These are phyloP conservation scores for Cyberlindnera bimundalis DNA, from an alignment of 805 yeast genomes.

Conservation along the genomic window DNA sequence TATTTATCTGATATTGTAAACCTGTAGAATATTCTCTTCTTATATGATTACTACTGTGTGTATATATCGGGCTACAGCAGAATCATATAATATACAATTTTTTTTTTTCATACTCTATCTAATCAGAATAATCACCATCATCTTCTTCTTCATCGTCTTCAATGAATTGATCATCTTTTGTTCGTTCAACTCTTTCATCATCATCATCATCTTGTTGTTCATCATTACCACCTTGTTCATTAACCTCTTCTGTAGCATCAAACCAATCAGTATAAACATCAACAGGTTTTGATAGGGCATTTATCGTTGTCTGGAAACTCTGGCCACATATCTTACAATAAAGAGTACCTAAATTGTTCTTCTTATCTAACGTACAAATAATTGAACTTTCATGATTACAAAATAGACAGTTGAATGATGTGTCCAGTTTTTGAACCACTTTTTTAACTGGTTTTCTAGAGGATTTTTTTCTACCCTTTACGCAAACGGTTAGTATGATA, in stretches of 20 bases:
- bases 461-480: conserved; percentile 79
- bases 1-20: too few relatives aligned
- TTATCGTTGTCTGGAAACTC: conserved; percentile 83
- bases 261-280: conserved; percentile 98
- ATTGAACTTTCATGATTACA: conserved; percentile 96
- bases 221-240: conserved; percentile 33
- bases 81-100: too few relatives aligned
- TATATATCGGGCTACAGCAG: too few relatives aligned
- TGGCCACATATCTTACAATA: conserved; percentile 95
- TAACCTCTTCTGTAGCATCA: conserved; percentile 82
- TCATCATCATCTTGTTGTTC: conserved; percentile 29
- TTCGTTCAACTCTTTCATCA: conserved; percentile 14
- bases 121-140: conserved; percentile 24
- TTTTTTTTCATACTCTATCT: too few relatives aligned
- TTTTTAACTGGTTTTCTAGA: conserved; percentile 78
- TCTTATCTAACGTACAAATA: conserved; percentile 83
- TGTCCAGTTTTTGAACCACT: conserved; percentile 74
- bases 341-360: conserved; percentile 75
- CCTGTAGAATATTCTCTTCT: too few relatives aligned
- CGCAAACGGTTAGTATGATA: background rate
- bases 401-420: conserved; percentile 84
- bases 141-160: conserved; percentile 28
- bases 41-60: too few relatives aligned
- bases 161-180: conserved; percentile 20
- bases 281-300: conserved; percentile 75